phyloP scores from a whole-genome alignment of 768 basidiomycete genomes.

The Serpula lacrymans region DNA sequence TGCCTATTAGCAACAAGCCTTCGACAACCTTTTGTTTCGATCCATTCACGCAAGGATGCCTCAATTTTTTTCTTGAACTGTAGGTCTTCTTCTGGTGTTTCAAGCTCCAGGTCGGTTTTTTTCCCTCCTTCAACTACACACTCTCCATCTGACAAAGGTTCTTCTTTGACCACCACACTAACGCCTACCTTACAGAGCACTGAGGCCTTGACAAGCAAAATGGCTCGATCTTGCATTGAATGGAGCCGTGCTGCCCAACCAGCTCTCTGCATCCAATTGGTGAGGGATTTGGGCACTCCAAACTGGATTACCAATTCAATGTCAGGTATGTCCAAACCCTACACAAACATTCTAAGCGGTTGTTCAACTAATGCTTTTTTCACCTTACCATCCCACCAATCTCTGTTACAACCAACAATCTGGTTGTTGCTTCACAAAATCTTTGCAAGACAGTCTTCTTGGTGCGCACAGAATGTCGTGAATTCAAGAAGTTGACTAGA shows the following conservation, averaged over 20 bases:
- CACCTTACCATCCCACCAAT: constrained; percentile 37
- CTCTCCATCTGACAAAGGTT: constrained; percentile 1
- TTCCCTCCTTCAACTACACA: too few species aligned
- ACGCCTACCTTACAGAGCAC: neutral
- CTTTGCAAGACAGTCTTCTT: constrained; percentile 22
- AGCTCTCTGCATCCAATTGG: constrained; percentile 31
- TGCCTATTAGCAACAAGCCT: constrained; percentile 24
- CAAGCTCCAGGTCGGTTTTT: too few species aligned
- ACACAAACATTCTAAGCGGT: too few species aligned
- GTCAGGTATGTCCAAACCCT: constrained; percentile 34
- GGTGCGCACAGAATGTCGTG: too few species aligned
- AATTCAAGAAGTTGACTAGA: too few species aligned
- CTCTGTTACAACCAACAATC: constrained; percentile 30
- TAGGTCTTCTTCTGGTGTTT: constrained; percentile 4
- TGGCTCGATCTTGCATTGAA: constrained; percentile 19
- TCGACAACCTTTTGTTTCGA: constrained; percentile 23
- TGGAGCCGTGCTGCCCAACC: constrained; percentile 24
- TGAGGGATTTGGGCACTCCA: constrained; percentile 26
- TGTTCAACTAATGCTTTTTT: too few species aligned
- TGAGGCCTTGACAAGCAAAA: neutral
- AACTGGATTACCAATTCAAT: constrained; percentile 34
- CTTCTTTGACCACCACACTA: neutral
- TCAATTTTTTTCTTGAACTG: constrained; percentile 26
- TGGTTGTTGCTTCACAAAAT: constrained; percentile 21
- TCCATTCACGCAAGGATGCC: constrained; percentile 23